These are phyloP conservation scores for Ceratobasidium sp. DNA, from an alignment of 1,284 basidiomycete genomes.

Conservation along the genomic window DNA sequence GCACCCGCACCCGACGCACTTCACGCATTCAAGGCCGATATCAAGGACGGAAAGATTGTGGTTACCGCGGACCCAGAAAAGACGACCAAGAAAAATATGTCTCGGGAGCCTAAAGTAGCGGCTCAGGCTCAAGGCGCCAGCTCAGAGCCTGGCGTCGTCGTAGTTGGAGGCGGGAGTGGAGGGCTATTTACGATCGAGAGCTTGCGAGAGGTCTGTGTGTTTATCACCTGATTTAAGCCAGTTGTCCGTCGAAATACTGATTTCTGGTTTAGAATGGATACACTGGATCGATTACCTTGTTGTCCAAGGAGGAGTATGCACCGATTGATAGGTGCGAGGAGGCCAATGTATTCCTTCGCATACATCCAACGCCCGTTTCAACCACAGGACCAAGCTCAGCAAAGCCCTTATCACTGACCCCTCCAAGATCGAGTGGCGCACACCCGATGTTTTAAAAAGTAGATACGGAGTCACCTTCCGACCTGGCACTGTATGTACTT, in stretches of 20 bases:
- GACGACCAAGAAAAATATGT: conserved; percentile 76
- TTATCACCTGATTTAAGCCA: not conserved
- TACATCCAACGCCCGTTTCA: not conserved
- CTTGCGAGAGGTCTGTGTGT: conserved; percentile 75
- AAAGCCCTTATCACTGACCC: conserved; percentile 85
- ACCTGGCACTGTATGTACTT: conserved; percentile 66
- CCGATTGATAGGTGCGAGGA: conserved; percentile 81
- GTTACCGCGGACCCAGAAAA: conserved; percentile 78
- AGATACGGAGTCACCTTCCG: conserved; percentile 83
- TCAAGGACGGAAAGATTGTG: conserved; percentile 79
- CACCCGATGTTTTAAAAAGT: conserved; percentile 77
- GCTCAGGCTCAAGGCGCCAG: conserved; percentile 55
- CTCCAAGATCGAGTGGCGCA: conserved; percentile 79
- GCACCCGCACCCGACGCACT: conserved; percentile 89
- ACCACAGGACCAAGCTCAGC: conserved; percentile 82
- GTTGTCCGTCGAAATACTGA: not conserved
- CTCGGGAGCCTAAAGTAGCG: conserved; percentile 60
- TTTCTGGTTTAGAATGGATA: conserved; percentile 72
- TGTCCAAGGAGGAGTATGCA: conserved; percentile 81
- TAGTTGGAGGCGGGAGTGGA: conserved; percentile 89
- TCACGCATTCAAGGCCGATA: conserved; percentile 79
- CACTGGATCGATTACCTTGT: conserved; percentile 77
- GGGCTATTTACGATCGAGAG: conserved; percentile 85
- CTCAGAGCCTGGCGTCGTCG: conserved; percentile 74
- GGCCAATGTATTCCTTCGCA: not conserved